Conservation (phyloP, 192 early-diverging fungal genomes). For the Mortierella alpina region DNA sequence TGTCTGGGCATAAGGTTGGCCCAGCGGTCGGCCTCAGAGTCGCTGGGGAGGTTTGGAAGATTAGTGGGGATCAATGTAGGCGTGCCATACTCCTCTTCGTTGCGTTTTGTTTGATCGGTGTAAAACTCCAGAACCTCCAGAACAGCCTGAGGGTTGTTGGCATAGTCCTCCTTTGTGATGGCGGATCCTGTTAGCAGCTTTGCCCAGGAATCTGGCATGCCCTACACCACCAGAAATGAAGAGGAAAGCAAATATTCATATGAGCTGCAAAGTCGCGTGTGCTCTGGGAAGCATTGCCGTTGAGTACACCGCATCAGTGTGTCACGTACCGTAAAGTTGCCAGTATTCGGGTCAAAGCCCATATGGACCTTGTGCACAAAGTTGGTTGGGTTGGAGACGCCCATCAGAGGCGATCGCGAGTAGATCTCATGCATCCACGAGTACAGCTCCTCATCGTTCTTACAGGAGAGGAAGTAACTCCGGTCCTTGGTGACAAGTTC, state of each 20-base stretch:
- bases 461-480: constrained; percentile 92
- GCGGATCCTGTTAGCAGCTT: constrained; percentile 91
- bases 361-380: constrained; percentile 90
- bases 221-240: constrained; percentile 55
- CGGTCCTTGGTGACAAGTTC: constrained; percentile 94
- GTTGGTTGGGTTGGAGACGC: constrained; percentile 86
- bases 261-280: background rate
- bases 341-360: constrained; percentile 71
- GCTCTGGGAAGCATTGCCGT: background rate
- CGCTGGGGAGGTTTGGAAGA: constrained; percentile 42
- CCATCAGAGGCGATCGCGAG: constrained; percentile 81
- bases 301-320: background rate
- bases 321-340: constrained; percentile 65
- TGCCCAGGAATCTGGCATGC: constrained; percentile 96
- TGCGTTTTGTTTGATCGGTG: constrained; percentile 81
- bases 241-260: constrained; percentile 9
- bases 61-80: constrained; percentile 43
- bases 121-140: constrained; percentile 98
- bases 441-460: constrained; percentile 97
- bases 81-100: constrained; percentile 63
- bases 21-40: constrained; percentile 65
- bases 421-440: constrained; percentile 99
- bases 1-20: constrained; percentile 67
- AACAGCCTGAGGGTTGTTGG: constrained; percentile 98
- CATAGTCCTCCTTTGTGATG: constrained; percentile 97